Base-by-base conservation (phyloP, 2,329 filamentous ascomycete genomes). In the Neobulgaria alba region DNA sequence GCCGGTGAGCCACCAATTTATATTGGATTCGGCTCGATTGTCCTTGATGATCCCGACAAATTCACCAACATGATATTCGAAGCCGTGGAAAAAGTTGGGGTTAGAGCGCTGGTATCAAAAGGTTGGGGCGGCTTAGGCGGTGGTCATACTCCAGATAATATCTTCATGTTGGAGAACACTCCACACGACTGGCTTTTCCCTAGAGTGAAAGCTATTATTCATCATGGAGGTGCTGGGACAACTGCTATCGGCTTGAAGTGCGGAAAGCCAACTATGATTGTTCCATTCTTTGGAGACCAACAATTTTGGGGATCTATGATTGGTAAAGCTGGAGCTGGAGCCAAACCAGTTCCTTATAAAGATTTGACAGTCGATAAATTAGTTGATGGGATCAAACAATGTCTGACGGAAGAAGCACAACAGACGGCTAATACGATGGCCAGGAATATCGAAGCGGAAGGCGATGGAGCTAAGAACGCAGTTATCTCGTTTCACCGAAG, bases 181-280 rank as follows among this genome's bases (percentile, higher is more conserved):
- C 83, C 82, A 0, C 82, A 87, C 54, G 82, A 87, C 60, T 88
- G 83, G 82, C 65, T 88, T 0, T 87, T 87, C 47, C 79, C 79
- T 0, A 67, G 67, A 20, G 75, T 85, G 3, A 66, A 65, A 33
- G 79, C 77, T 0, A 80, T 80, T 3, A 75, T 87, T 1, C 83
- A 85, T 46, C 83, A 87, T 48, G 83, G 83, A n/a, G 83, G 83
- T 10, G 84, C 84, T 0, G 83, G 83, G 2, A 88, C 83, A 0
- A 85, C 82, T 0, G 83, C 83, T 1, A 82, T 82, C 34, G 81
- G 81, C 1, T 66, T 88, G 21, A 84, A 82, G 57, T 81, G 73
- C 47, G 83, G 73, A 3, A 75, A 73, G 52, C 83, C 83, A 0
- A 85, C 79, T 4, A 82, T 86, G 74, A 73, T 87, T 18, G 79